These are phyloP conservation scores for Entelexis sorbosivorans DNA, from an alignment of 1,139 yeast genomes.

Conservation along the genomic window DNA sequence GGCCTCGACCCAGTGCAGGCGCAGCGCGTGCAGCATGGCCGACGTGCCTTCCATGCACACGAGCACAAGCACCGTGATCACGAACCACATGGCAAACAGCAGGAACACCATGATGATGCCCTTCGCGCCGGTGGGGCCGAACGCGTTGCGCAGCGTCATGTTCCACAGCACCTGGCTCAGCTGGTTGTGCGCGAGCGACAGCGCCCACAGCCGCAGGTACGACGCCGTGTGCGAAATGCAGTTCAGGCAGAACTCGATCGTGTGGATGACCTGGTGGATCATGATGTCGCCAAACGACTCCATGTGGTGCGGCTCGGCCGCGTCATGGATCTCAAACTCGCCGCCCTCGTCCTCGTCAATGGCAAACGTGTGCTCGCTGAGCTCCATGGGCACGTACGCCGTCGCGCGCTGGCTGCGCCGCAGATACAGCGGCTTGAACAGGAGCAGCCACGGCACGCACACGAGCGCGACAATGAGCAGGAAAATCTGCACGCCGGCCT, in stretches of 20 bases:
- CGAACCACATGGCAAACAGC: conserved; percentile 90
- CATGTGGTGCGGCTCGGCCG: conserved; percentile 34
- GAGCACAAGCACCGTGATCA: conserved; percentile 75
- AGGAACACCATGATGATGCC: conserved; percentile 68
- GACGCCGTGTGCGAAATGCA: conserved; percentile 98
- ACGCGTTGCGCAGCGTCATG: conserved; percentile 83
- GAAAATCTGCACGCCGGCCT: conserved; percentile 62
- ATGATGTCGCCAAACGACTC: conserved; percentile 77
- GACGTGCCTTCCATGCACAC: conserved; percentile 98
- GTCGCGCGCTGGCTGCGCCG: conserved; percentile 32
- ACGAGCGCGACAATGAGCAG: conserved; percentile 65
- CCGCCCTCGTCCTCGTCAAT: conserved; percentile 30
- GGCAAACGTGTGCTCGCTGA: conserved; percentile 25
- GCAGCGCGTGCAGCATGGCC: conserved; percentile 93
- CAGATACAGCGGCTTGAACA: conserved; percentile 76
- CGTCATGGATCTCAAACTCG: conserved; percentile 23
- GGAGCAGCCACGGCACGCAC: conserved; percentile 90
- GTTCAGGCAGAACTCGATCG: conserved; percentile 94
- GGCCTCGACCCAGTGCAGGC: conserved; percentile 98
- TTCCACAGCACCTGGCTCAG: conserved; percentile 89
- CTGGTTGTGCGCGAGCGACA: conserved; percentile 94
- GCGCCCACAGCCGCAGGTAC: conserved; percentile 90
- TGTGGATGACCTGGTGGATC: conserved; percentile 96
- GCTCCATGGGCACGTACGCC: conserved; percentile 24
- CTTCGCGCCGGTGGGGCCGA: conserved; percentile 54